Base-by-base conservation (phyloP, 176 grass and related monocot species). In the Triticum monococcum region DNA sequence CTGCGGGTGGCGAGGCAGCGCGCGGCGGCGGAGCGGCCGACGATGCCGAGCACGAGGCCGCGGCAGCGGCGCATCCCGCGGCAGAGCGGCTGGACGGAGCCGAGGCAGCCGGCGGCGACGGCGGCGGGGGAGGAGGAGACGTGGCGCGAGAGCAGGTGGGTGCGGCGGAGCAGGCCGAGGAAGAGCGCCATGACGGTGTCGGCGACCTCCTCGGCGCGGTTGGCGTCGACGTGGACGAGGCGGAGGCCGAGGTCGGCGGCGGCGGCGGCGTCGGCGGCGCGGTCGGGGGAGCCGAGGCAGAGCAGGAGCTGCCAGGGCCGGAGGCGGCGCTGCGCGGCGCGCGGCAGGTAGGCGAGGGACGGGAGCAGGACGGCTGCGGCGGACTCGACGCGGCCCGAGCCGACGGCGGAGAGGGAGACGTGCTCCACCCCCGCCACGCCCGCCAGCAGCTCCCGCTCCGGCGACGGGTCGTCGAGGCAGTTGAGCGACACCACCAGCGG, bases 141-240 rank as follows among this genome's bases (percentile, higher is more conserved):
- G 30, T 94, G 89, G 57, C 89, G 90, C 23, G 96, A 95, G 9
- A 98, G 90, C 1, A 98, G 89, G 77, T 95, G 96, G 18, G 93
- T 98, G 37, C 94, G 82, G 64, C 93, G 92, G 24, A 98, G 87
- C 74, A 98, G 91, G 7, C 91, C 91, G 31, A 95, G 91, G 81
- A 98, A 86, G 40, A 98, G 93, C 50, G 96, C 96, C 96, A 95
- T 98, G 81, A 98, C 91, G 50, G 91, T 98, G 89, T 98, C 96
- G 48, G 96, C 93, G 20, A 98, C 91, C 93, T 98, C 96, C 88
- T 94, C 93, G 12, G 93, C 91, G 26, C 96, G 89, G 88, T 89
- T 89, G 41, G 93, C 90, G 79, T 98, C 96, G 41, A 98, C 93
- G 40, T 95, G 96, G 9, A 92, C 84, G 8, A 94, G 93, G 76